Evolutionary conservation across 176 grass and related monocot species (phyloP), one percentile per base, ranked within the genome.

Genomic region (Pontederia paniculata): DNA sequence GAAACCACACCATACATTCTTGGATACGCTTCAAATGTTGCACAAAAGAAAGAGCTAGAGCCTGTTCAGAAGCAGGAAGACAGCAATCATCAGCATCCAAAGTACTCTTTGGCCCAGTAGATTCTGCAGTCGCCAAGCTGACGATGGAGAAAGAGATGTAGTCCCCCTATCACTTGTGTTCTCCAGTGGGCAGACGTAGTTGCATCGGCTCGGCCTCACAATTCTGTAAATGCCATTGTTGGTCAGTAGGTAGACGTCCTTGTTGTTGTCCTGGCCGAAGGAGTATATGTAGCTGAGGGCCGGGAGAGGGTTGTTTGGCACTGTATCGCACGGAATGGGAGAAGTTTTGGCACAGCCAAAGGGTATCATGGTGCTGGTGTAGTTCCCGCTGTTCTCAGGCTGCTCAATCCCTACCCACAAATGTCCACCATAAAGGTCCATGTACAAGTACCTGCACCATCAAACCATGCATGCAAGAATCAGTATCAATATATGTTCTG

Each of bases 251-350:
- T 79, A 87, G 10, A 86, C 52, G 0, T 97, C 91, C 75, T 76
- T 87, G 56, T 23, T 84, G 55, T 79, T 97, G 64, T 90, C 91
- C 74, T 87, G 82, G 5, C 91, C 91, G 11, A 86, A 97, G 7
- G 91, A 87, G 60, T 44, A 71, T 44, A 71, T 22, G 23, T 61
- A 71, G 15, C 69, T 46, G 11, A 71, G 28, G 1, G 57, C 42
- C 0, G 69, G 69, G 19, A 71, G 69, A 21, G 47, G 25, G 23
- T 56, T 71, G 20, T 57, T 46, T 0, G 55, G 17, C 15, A 61
- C 47, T 3, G 47, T 13, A 23, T 71, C 47, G 31, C 68, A 71
- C 3, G 47, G 46, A 21, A 71, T 61, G 5, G 57, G 69, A 44
- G 69, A 61, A 28, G 60, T 60, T 31, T 53, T 71, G 23, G 68